Percentiles rank a stretch among this genome's conserved stretches.
Evolutionary conservation across 768 basidiomycete genomes (phyloP).

Genomic region (Boletus patriciae): DNA sequence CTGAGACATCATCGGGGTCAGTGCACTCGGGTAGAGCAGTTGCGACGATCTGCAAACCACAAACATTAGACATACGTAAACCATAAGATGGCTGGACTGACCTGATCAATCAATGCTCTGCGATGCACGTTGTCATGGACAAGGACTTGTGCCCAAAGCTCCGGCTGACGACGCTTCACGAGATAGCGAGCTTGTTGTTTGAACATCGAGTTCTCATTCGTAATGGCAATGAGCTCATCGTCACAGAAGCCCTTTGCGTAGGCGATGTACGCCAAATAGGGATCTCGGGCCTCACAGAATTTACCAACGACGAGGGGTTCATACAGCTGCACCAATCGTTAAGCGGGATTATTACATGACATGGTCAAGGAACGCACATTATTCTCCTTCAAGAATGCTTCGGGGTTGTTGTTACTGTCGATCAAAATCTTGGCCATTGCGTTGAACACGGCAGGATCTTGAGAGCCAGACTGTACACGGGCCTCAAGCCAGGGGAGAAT

Average conservation of each 20-base stretch:
- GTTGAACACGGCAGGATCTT: constrained; percentile 93
- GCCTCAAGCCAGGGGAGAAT: constrained; percentile 97
- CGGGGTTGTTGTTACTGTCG: constrained; percentile 98
- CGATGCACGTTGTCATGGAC: constrained; percentile 87
- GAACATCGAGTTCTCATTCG: constrained; percentile 99
- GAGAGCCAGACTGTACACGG: constrained; percentile 89
- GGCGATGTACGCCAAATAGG: constrained; percentile 97
- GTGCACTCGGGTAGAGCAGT: constrained; percentile 96
- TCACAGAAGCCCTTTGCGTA: constrained; percentile 99
- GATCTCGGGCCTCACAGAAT: constrained; percentile 98
- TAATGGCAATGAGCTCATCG: constrained; percentile 93
- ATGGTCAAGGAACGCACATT: constrained; percentile 58
- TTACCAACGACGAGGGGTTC: constrained; percentile 97
- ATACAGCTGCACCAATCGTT: constrained; percentile 62
- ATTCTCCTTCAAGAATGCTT: constrained; percentile 97
- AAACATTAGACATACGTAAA: neutral
- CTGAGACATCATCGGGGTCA: constrained; percentile 96
- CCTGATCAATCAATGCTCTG: constrained; percentile 92
- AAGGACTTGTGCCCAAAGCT: constrained; percentile 96
- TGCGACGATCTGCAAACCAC: constrained; percentile 66
- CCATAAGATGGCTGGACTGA: constrained; percentile 27
- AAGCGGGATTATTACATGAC: neutral
- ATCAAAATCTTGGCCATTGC: constrained; percentile 98
- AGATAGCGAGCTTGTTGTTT: constrained; percentile 99
- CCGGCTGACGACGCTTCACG: constrained; percentile 91